Conservation (phyloP, 352 stramenopile species). For the Stephanocyclus meneghinianus region DNA sequence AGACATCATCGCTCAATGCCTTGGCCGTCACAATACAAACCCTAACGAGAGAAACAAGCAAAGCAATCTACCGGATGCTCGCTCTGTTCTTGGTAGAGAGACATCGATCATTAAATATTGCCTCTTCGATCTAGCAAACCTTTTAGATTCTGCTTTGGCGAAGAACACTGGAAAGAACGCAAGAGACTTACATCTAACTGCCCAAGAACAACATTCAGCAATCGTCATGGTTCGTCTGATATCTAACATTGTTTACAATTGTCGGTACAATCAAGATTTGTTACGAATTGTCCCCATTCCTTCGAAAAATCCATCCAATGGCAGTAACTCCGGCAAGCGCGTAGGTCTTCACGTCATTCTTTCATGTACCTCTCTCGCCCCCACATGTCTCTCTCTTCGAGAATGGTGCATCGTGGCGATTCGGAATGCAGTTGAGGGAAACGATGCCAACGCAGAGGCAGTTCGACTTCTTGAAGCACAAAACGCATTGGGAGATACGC, state of each 20-base stretch:
- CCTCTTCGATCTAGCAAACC: conserved; percentile 37
- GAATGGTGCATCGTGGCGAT: conserved; percentile 81
- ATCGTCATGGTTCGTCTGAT: conserved; percentile 66
- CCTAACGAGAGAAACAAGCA: conserved; percentile 16
- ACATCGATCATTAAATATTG: conserved; percentile 45
- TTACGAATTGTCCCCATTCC: conserved; percentile 60
- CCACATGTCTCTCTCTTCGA: conserved; percentile 76
- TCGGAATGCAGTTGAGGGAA: conserved; percentile 73
- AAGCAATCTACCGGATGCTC: conserved; percentile 33
- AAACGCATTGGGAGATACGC: conserved; percentile 56
- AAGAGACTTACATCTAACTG: conserved; percentile 56
- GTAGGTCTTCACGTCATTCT: conserved; percentile 77
- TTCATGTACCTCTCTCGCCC: conserved; percentile 71
- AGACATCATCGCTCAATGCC: conserved; percentile 47
- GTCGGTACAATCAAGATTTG: conserved; percentile 72
- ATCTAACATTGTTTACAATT: conserved; percentile 75
- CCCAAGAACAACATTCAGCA: conserved; percentile 64
- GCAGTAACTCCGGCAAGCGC: conserved; percentile 8
- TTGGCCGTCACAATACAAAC: conserved; percentile 21
- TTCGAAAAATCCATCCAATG: not conserved
- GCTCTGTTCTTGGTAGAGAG: conserved; percentile 45
- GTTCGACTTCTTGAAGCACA: conserved; percentile 67
- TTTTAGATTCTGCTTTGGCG: conserved; percentile 42
- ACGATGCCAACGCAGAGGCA: conserved; percentile 63
- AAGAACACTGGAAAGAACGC: conserved; percentile 48